A percentile compares a stretch with the other conserved stretches of the same genome.
phyloP scores from a whole-genome alignment of 2,329 filamentous ascomycete genomes.

The Alternaria atra region DNA sequence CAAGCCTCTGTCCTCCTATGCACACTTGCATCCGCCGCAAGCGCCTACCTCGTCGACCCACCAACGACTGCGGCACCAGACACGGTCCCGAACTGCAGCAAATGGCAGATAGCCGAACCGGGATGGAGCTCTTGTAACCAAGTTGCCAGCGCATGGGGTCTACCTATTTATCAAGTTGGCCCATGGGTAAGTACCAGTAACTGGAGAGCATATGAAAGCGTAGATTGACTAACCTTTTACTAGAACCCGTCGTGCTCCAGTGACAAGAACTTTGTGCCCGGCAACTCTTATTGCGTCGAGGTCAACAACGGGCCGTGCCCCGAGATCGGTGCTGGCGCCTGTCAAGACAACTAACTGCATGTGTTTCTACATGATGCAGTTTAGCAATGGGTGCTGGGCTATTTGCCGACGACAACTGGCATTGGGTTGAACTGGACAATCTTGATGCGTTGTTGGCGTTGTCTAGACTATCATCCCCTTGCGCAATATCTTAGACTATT shows the following conservation, averaged over 20 bases:
- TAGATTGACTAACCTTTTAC: neutral
- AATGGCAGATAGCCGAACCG: neutral
- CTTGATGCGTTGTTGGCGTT: too few species aligned
- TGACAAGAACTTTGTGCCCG: neutral
- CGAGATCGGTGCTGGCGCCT: neutral
- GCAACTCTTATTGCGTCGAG: neutral
- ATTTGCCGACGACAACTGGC: too few species aligned
- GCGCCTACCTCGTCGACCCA: neutral
- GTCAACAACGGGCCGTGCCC: neutral
- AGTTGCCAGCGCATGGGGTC: neutral
- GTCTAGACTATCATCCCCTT: too few species aligned
- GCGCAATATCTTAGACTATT: too few species aligned
- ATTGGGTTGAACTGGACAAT: too few species aligned
- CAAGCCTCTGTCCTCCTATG: neutral
- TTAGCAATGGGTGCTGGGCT: neutral
- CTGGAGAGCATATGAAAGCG: too few species aligned
- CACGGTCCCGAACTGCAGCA: neutral
- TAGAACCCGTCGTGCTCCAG: neutral
- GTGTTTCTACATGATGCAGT: neutral
- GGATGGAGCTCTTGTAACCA: neutral
- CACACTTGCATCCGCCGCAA: neutral
- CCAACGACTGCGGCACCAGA: neutral
- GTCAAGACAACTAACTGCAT: neutral
- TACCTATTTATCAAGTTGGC: neutral
- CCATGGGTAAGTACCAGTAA: neutral